Base-by-base conservation (phyloP, 345 rosid genomes). In the Corchorus olitorius region DNA sequence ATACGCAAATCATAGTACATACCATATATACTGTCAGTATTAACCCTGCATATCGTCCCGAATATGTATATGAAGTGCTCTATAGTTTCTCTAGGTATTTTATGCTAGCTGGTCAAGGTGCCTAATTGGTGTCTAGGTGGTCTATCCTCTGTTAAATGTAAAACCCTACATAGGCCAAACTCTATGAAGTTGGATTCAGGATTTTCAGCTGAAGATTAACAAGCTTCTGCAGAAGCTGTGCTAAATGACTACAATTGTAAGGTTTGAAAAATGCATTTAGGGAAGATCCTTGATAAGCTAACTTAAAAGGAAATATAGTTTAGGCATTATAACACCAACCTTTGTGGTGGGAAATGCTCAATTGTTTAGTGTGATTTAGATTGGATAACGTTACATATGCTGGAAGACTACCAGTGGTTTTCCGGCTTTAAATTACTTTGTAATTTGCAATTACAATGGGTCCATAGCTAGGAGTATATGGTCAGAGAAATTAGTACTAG, bases 51-150 rank as follows among this genome's bases (percentile, higher is more conserved):
- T 15, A 16, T 16, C 66, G 14, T 62, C 19, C 6, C 35, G 16
- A 20, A 58, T 35, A 3, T 20, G 2, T 39, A 15, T 62, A 35
- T 14, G 11, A 35, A 62, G 45, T 33, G 39, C 33, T 61, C 65
- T 61, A 22, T 35, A 34, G n/a, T 62, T 62, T 34, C 66, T 62
- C 45, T 62, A 14, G 62, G 34, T 58, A 22, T 7, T 19, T n/a
- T n/a, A 3, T n/a, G 60, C 11, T n/a, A n/a, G 37, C 7, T 59
- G 12, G 37, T 61, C 0, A 33, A 61, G n/a, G 41, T 61, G 10
- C 65, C 43, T 34, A 34, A 62, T 62, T 62, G 66, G 66, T 34
- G 11, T 10, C 66, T 62, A 34, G 66, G 43, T 34, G 66, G 43
- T 62, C 43, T 62, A 14, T 62, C 66, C 66, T 62, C 11, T 43